Evolutionary conservation across 345 rosid species (phyloP).

Genomic region (Brassica cretica): DNA sequence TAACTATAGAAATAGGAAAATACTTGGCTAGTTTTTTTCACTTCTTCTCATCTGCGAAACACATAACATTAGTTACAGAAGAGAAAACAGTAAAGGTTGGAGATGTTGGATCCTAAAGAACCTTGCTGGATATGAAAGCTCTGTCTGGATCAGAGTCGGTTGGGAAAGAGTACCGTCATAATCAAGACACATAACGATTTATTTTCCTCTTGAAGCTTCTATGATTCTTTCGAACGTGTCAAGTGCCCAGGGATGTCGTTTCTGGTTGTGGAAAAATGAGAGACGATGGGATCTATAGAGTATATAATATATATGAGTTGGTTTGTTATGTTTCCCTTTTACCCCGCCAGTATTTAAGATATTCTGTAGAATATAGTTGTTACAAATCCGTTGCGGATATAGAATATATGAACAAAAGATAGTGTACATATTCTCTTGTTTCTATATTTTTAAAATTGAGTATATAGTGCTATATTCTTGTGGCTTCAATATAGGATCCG

Average conservation of each 20-base stretch:
- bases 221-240: conserved; percentile 66
- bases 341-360: background rate
- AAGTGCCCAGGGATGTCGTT: conserved; percentile 75
- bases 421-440: background rate
- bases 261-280: conserved; percentile 37
- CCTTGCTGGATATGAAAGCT: conserved; percentile 42
- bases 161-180: conserved; percentile 97
- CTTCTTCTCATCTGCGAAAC: background rate
- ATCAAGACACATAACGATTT: conserved; percentile 84
- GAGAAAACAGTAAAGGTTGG: background rate
- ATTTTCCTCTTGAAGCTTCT: conserved; percentile 70
- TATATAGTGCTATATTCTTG: background rate
- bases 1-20: background rate
- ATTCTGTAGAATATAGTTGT: background rate
- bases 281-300: background rate
- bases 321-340: background rate
- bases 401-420: background rate
- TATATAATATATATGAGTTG: background rate
- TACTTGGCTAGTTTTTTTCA: background rate
- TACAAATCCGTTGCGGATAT: background rate
- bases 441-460: background rate
- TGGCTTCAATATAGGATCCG: background rate
- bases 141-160: conserved; percentile 82
- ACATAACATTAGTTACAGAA: no score
- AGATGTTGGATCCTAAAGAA: conserved; percentile 17